Conservation (phyloP, 352 stramenopile species). For the Aphanomyces stellatus region DNA sequence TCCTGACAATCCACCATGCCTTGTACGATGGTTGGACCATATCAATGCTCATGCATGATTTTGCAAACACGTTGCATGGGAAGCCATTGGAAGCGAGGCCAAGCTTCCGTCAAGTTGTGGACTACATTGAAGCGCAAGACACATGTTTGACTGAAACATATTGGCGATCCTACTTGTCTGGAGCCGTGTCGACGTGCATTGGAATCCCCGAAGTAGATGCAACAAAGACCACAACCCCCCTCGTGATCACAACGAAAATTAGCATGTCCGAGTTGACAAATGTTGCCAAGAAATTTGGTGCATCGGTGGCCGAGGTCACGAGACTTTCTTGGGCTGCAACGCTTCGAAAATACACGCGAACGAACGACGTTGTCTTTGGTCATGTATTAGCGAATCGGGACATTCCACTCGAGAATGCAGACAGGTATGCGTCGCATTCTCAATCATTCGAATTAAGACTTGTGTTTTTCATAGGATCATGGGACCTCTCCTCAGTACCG, state of each 20-base stretch:
- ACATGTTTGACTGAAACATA: neutral
- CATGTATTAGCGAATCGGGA: slow-evolving; percentile 1
- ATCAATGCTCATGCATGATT: neutral
- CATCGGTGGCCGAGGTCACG: neutral
- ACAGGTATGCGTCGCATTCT: neutral
- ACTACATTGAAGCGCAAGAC: slow-evolving; percentile 4
- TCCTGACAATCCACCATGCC: neutral
- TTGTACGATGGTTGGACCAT: neutral
- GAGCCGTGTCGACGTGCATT: neutral
- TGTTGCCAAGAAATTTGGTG: neutral
- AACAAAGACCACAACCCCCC: neutral
- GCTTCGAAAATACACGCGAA: neutral
- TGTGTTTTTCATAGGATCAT: neutral
- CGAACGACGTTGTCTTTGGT: neutral
- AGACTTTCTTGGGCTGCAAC: neutral
- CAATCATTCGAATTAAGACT: neutral
- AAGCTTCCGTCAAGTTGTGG: neutral
- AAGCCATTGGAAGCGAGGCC: neutral
- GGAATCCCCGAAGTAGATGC: neutral
- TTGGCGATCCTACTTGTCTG: neutral
- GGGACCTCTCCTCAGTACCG: neutral
- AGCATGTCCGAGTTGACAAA: neutral
- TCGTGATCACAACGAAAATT: neutral
- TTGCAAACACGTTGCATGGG: neutral
- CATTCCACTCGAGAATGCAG: neutral